phyloP scores from a whole-genome alignment of 768 basidiomycete species.

The Auricularia auricula-judae region DNA sequence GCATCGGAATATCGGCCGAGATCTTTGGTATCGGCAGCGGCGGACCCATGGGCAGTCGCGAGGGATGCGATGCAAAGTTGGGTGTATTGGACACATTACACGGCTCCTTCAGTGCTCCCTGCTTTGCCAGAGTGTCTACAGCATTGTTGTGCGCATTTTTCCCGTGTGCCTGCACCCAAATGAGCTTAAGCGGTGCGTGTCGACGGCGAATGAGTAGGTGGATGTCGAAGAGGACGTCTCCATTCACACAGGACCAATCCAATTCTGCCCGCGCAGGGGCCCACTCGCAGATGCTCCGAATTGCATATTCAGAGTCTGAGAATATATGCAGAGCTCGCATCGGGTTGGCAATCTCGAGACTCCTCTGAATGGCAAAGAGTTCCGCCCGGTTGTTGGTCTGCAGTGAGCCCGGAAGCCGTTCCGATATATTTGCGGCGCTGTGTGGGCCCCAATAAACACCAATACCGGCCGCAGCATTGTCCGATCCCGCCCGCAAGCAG shows the following conservation, averaged over 20 bases:
- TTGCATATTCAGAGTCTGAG: background rate
- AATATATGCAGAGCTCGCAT: background rate
- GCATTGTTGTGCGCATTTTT: background rate
- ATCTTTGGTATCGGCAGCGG: background rate
- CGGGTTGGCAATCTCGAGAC: background rate
- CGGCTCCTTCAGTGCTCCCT: background rate
- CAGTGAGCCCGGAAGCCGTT: background rate
- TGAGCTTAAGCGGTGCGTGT: background rate
- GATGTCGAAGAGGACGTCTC: background rate
- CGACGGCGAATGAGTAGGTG: background rate
- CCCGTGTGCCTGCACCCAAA: background rate
- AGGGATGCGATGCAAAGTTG: background rate
- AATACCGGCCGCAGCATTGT: background rate
- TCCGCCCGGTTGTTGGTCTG: background rate
- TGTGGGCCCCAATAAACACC: background rate
- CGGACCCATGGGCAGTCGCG: background rate
- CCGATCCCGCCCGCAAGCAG: background rate
- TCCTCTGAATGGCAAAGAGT: background rate
- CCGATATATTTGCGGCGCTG: background rate
- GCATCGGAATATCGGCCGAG: background rate
- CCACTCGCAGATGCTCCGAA: background rate
- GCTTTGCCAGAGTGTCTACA: background rate
- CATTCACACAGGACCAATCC: background rate
- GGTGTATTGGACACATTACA: background rate
- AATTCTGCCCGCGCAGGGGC: background rate